Percentiles rank a stretch among this genome's conserved stretches.
These are phyloP conservation scores for Naematelia aurantialba DNA, from an alignment of 768 basidiomycete species.

Conservation along the genomic window DNA sequence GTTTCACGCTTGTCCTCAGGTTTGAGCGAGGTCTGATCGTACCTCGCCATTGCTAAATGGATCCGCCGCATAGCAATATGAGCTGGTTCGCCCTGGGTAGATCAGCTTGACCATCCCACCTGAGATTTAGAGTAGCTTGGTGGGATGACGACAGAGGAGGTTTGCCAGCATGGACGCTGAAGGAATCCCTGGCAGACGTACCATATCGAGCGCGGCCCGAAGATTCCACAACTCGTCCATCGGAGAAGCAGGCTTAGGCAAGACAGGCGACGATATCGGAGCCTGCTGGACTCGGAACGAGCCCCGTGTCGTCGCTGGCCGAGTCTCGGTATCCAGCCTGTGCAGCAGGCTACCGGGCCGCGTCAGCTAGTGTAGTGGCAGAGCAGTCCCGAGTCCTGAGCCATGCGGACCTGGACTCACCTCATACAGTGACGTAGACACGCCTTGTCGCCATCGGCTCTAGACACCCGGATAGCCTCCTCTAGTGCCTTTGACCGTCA, in stretches of 20 bases:
- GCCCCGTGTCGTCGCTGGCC: slow-evolving; percentile 2
- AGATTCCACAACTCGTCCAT: slow-evolving; percentile 45
- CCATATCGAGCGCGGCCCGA: slow-evolving; percentile 42
- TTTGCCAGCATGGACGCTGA: not conserved
- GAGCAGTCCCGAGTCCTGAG: too few species aligned
- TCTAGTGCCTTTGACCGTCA: slow-evolving; percentile 30
- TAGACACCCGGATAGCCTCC: slow-evolving; percentile 48
- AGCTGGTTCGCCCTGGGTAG: slow-evolving; percentile 41
- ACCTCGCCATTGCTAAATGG: slow-evolving; percentile 25
- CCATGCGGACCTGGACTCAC: slow-evolving; percentile 19
- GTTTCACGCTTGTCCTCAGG: slow-evolving; percentile 17
- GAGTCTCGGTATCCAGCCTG: slow-evolving; percentile 3
- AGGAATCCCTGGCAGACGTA: slow-evolving; percentile 9
- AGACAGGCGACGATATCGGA: slow-evolving; percentile 22
- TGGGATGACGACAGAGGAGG: not conserved
- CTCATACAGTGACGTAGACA: slow-evolving; percentile 47
- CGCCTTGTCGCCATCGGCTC: slow-evolving; percentile 44
- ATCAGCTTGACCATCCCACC: not conserved
- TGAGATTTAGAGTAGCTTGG: not conserved
- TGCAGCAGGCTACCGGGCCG: slow-evolving; percentile 14
- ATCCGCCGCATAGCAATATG: slow-evolving; percentile 38
- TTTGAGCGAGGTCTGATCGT: slow-evolving; percentile 13
- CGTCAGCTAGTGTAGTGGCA: slow-evolving; percentile 3
- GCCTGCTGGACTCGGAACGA: slow-evolving; percentile 13
- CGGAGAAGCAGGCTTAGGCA: slow-evolving; percentile 28